Conservation (phyloP, 768 basidiomycete genomes). For the Xanthoconium purpureum region DNA sequence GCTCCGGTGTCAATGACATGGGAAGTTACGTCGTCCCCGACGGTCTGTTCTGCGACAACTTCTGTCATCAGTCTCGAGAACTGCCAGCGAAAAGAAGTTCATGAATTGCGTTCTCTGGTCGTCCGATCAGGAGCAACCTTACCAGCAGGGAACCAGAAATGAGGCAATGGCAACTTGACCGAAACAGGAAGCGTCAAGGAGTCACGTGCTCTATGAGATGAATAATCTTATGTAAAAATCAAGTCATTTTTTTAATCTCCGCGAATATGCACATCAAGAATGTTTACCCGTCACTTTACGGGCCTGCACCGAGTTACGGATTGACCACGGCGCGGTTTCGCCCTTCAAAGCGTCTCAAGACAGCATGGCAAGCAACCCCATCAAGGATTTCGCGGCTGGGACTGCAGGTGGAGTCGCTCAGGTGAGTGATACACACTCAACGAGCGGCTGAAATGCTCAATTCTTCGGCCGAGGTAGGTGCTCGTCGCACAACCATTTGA, state of each 20-base stretch:
- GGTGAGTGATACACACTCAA: constrained; percentile 37
- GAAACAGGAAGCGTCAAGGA: neutral
- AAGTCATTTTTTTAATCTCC: constrained; percentile 11
- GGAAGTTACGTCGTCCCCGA: neutral
- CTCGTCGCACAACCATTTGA: constrained; percentile 94
- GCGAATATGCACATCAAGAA: constrained; percentile 18
- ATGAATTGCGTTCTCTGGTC: constrained; percentile 7
- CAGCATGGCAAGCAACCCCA: constrained; percentile 48
- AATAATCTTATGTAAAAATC: constrained; percentile 6
- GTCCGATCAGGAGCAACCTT: constrained; percentile 6
- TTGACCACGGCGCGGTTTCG: neutral
- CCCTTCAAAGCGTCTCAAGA: neutral
- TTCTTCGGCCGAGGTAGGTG: constrained; percentile 46
- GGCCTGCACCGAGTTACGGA: neutral
- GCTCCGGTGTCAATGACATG: neutral
- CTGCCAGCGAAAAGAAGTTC: constrained; percentile 1
- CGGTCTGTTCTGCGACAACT: constrained; percentile 3
- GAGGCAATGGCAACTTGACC: constrained; percentile 3
- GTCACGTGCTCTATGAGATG: constrained; percentile 18
- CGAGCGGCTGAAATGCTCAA: neutral
- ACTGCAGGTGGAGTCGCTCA: constrained; percentile 91
- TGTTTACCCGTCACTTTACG: constrained; percentile 4
- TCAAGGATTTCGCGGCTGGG: constrained; percentile 86
- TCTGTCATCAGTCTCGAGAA: constrained; percentile 13
- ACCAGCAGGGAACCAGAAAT: constrained; percentile 9